Conservation (phyloP, 2,329 filamentous ascomycete genomes). For the Didymella lethalis region DNA sequence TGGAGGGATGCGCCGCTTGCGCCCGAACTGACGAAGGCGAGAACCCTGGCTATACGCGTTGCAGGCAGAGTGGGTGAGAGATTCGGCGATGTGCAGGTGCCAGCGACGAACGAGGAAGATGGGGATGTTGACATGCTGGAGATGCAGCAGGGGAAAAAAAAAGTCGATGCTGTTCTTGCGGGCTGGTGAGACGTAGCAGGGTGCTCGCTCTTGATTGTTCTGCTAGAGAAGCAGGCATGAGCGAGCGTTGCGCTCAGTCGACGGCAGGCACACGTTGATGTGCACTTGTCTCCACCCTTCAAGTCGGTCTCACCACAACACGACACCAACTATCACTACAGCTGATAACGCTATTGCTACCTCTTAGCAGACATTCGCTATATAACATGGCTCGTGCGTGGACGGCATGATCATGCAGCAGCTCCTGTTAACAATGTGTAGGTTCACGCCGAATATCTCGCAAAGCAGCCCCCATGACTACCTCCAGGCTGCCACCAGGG, state of each 20-base stretch:
- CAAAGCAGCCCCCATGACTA: neutral
- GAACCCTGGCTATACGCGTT: slow-evolving; percentile 60
- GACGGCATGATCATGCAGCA: too few species aligned
- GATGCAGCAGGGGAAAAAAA: slow-evolving; percentile 29
- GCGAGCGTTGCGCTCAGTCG: neutral
- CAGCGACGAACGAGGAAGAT: slow-evolving; percentile 38
- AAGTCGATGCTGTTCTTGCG: slow-evolving; percentile 38
- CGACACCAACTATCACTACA: neutral
- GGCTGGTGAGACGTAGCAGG: slow-evolving; percentile 28
- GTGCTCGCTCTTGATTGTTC: neutral
- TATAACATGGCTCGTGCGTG: slow-evolving; percentile 5
- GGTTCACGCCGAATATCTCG: neutral
- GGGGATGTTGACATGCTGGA: slow-evolving; percentile 33
- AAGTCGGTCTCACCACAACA: neutral
- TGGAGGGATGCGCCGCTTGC: slow-evolving; percentile 71
- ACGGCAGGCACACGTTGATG: neutral
- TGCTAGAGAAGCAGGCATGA: neutral
- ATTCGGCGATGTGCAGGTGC: slow-evolving; percentile 40
- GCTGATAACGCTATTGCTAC: neutral
- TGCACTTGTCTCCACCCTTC: neutral
- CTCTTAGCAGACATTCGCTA: neutral
- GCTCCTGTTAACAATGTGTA: neutral
- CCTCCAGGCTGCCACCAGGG: neutral
- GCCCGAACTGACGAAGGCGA: slow-evolving; percentile 71
- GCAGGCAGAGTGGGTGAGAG: slow-evolving; percentile 45